Evolutionary conservation across 2,329 filamentous ascomycete species (phyloP), one percentile per base, ranked within the genome.

Genomic region (Alternaria panax): DNA sequence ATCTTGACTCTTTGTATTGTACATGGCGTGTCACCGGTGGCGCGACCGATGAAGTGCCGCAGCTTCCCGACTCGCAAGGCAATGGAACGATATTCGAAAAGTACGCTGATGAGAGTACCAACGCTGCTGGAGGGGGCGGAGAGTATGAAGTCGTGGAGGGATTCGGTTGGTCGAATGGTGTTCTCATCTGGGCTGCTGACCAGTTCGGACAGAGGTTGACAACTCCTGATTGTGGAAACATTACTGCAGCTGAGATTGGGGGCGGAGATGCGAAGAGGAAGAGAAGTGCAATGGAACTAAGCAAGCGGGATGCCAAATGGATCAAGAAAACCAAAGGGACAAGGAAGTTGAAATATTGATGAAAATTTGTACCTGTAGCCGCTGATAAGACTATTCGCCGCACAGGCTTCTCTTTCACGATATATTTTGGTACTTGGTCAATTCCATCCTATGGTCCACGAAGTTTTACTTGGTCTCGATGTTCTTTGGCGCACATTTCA

Each of bases 121-220:
- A 89, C 62, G 84, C 83, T 0, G 86, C 85, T 1, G 88, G 88
- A 27, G 80, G 86, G 7, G 88, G 88, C 6, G 88, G 88, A 64
- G 88, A 90, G 79, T 90, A 90, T 72, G 83, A 85, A 54, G 88
- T 90, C 6, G 88, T 90, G 3, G 86, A 90, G 76, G 88, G 88
- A 1, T 91, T 91, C 66, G 88, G 88, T 7, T 91, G 88, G 88
- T 87, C 86, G 1, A 90, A 90, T 65, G 88, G 88, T 28, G 87
- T 90, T 52, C 74, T 90, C 28, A 85, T 91, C 52, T 90, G 88
- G 87, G 81, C 83, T 1, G 87, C 84, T 8, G 88, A 90, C 67
- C 82, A 81, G 7, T 91, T 90, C 76, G 84, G 81, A 12, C 80
- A 83, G 67, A 76, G 82, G 65, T 73, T 90, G 57, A 80, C 73